Conservation (phyloP, 495 filamentous ascomycete genomes). For the Trichoderma orchidacearum region DNA sequence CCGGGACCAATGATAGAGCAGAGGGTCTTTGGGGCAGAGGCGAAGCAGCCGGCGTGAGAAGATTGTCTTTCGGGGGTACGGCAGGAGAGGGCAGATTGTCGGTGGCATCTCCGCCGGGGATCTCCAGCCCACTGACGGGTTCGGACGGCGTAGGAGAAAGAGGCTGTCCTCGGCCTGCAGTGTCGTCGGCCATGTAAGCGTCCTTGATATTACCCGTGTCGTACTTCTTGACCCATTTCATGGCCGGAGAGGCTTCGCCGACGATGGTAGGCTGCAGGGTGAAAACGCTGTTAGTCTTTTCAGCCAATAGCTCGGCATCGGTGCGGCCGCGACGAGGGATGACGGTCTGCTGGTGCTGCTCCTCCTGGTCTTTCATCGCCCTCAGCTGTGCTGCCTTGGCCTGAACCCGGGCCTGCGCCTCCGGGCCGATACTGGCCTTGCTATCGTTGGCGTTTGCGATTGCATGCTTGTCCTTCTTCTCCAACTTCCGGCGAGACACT, state of each 20-base stretch:
- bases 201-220: conserved; percentile 74
- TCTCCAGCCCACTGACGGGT: conserved; percentile 14
- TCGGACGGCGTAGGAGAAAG: conserved; percentile 9
- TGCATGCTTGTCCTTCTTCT: conserved; percentile 12
- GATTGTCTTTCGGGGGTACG: background rate
- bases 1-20: background rate
- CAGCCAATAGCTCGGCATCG: conserved; percentile 40
- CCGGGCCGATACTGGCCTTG: conserved; percentile 80
- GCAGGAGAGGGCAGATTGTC: conserved; percentile 7
- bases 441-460: conserved; percentile 29
- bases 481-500: conserved; percentile 47
- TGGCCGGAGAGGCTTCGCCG: conserved; percentile 77
- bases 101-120: too few relatives aligned
- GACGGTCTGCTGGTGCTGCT: conserved; percentile 21
- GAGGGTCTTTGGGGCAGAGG: background rate
- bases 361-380: conserved; percentile 39
- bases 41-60: background rate
- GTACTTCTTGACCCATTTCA: conserved; percentile 90
- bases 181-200: conserved; percentile 62
- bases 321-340: conserved; percentile 29
- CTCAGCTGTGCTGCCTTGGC: conserved; percentile 74
- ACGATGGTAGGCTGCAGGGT: conserved; percentile 78
- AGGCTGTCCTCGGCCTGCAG: conserved; percentile 47
- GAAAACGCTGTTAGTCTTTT: conserved; percentile 83
- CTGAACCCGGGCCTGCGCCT: conserved; percentile 87